phyloP scores from a whole-genome alignment of 1,284 basidiomycete species.

The Microbotryomycetes sp. region DNA sequence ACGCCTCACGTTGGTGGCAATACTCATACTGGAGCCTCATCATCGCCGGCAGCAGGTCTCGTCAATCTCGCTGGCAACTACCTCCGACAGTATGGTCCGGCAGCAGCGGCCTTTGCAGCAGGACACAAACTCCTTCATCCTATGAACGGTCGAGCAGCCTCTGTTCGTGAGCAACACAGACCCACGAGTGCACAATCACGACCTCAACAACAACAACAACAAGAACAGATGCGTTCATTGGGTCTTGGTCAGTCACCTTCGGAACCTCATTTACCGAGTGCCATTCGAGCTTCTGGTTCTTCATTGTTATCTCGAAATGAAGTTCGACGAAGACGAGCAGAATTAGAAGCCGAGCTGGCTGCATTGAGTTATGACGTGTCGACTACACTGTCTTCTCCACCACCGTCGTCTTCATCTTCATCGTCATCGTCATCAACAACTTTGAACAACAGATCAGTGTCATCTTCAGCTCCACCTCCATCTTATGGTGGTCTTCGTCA shows the following conservation, averaged over 20 bases:
- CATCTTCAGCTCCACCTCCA: neutral
- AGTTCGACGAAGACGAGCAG: slow-evolving; percentile 43
- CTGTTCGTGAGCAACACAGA: slow-evolving; percentile 26
- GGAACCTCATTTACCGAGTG: neutral
- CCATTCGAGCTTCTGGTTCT: slow-evolving; percentile 27
- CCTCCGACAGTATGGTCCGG: slow-evolving; percentile 67
- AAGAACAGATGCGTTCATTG: slow-evolving; percentile 8
- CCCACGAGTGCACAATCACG: slow-evolving; percentile 1
- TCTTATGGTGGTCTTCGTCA: neutral
- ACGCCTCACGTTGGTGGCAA: too few species aligned
- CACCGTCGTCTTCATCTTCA: slow-evolving; percentile 1
- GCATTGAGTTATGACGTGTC: slow-evolving; percentile 41
- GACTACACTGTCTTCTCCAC: neutral
- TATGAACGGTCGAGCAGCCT: slow-evolving; percentile 33
- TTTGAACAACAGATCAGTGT: neutral
- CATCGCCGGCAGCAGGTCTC: slow-evolving; percentile 58
- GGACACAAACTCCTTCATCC: slow-evolving; percentile 35
- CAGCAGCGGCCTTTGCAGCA: slow-evolving; percentile 49
- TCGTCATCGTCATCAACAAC: neutral
- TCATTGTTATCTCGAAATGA: slow-evolving; percentile 46
- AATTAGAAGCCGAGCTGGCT: slow-evolving; percentile 56
- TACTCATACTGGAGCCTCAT: too few species aligned
- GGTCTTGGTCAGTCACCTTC: slow-evolving; percentile 5
- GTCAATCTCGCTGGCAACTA: slow-evolving; percentile 49
- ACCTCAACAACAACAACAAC: slow-evolving; percentile 28